phyloP scores from a whole-genome alignment of 805 yeast species.

The Saccharomycopsis capsularis region DNA sequence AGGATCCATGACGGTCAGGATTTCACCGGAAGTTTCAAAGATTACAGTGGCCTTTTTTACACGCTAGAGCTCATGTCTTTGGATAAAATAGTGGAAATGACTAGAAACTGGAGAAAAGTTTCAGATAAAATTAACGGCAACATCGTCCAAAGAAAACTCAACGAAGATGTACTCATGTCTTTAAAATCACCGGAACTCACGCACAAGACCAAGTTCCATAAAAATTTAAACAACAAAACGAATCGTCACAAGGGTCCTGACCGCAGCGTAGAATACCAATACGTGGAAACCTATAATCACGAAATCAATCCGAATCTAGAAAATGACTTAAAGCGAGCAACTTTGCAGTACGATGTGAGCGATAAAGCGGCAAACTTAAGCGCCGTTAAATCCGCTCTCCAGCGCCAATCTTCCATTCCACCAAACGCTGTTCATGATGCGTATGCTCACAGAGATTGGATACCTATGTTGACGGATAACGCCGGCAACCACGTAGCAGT shows the following conservation, averaged over 20 bases:
- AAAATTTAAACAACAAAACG: slow-evolving; percentile 9
- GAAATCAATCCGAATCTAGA: slow-evolving; percentile 22
- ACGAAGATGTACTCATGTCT: slow-evolving; percentile 6
- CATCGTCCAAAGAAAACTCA: slow-evolving; percentile 11
- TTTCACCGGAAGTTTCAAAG: slow-evolving; percentile 62
- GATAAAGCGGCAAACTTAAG: slow-evolving; percentile 1
- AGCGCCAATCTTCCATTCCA: slow-evolving; percentile 42
- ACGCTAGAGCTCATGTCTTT: slow-evolving; percentile 75
- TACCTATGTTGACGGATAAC: slow-evolving; percentile 81
- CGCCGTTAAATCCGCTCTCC: not conserved
- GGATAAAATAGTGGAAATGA: slow-evolving; percentile 74
- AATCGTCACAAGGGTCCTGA: slow-evolving; percentile 1
- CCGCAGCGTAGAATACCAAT: slow-evolving; percentile 9
- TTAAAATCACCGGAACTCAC: slow-evolving; percentile 17
- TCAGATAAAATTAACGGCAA: slow-evolving; percentile 36
- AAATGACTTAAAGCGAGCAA: slow-evolving; percentile 6
- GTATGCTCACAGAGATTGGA: slow-evolving; percentile 89
- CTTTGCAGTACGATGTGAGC: slow-evolving; percentile 10
- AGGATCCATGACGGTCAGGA: slow-evolving; percentile 90
- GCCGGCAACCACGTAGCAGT: slow-evolving; percentile 89
- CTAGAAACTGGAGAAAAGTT: slow-evolving; percentile 79
- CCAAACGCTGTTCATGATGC: slow-evolving; percentile 63
- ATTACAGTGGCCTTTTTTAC: slow-evolving; percentile 64
- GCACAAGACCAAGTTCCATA: slow-evolving; percentile 15
- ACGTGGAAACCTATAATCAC: slow-evolving; percentile 21